Evolutionary conservation across 495 filamentous ascomycete genomes (phyloP).

Genomic region (Aspergillus homomorphus): DNA sequence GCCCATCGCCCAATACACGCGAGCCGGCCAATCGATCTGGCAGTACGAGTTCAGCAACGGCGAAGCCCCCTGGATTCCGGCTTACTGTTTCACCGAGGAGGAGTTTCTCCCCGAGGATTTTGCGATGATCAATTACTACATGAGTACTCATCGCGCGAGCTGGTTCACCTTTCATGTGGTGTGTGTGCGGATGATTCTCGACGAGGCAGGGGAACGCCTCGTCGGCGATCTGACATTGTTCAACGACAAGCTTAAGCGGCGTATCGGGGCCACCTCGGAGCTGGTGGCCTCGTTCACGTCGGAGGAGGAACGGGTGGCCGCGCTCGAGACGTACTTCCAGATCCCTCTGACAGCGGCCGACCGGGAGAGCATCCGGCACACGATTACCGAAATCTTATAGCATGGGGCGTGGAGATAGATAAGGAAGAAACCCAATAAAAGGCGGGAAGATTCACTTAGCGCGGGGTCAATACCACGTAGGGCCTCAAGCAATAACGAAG

Average conservation of each 20-base stretch:
- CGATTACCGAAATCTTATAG: not conserved
- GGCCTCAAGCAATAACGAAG: no score
- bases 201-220: conserved; percentile 34
- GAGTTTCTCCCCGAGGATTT: conserved; percentile 56
- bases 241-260: conserved; percentile 23
- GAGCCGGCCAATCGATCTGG: not conserved
- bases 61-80: conserved; percentile 42
- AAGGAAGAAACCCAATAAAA: not conserved
- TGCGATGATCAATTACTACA: conserved; percentile 56
- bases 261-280: not conserved
- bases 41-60: conserved; percentile 7
- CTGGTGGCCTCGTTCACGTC: not conserved
- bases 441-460: not conserved
- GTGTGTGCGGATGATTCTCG: conserved; percentile 48
- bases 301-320: not conserved
- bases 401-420: not conserved
- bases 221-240: conserved; percentile 56
- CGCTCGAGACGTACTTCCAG: not conserved
- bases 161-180: conserved; percentile 52
- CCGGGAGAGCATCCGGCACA: not conserved
- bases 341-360: not conserved
- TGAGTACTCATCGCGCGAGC: conserved; percentile 31
- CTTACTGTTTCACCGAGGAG: conserved; percentile 55
- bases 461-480: no score
- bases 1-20: not conserved